Evolutionary conservation across 805 yeast genomes (phyloP).

Genomic region (Spathaspora boniae): DNA sequence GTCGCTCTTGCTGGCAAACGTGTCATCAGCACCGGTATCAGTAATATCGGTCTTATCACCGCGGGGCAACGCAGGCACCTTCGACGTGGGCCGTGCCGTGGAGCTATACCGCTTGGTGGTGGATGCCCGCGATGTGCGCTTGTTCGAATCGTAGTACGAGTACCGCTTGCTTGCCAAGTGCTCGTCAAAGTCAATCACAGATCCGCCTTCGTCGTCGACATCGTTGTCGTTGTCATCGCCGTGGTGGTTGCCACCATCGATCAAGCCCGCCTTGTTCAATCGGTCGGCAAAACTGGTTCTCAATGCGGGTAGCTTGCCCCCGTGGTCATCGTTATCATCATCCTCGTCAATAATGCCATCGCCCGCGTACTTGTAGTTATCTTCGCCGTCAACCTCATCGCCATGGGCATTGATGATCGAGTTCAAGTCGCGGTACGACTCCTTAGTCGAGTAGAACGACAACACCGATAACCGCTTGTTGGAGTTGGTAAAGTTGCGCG

Average conservation of each 20-base stretch:
- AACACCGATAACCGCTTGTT: constrained; percentile 70
- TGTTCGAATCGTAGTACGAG: constrained; percentile 34
- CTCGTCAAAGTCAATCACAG: constrained; percentile 39
- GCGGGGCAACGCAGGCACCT: constrained; percentile 28
- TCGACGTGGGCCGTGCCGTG: constrained; percentile 22
- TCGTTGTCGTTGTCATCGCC: constrained; percentile 29
- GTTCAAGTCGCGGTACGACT: constrained; percentile 59
- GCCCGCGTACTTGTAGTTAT: constrained; percentile 3
- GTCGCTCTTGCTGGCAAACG: constrained; percentile 38
- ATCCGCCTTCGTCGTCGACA: constrained; percentile 33
- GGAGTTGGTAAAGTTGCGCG: constrained; percentile 56
- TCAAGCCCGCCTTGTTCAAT: constrained; percentile 33
- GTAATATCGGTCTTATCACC: constrained; percentile 11
- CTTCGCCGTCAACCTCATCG: constrained; percentile 19
- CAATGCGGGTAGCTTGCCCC: constrained; percentile 19
- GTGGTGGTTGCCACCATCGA: constrained; percentile 25
- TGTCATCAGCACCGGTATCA: too few species aligned
- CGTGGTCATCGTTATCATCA: constrained; percentile 16
- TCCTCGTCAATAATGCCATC: background rate
- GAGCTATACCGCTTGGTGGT: constrained; percentile 11
- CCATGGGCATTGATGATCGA: constrained; percentile 27
- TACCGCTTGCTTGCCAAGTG: constrained; percentile 36
- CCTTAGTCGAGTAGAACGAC: constrained; percentile 66
- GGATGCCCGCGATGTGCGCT: constrained; percentile 25
- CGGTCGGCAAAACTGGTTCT: constrained; percentile 44